Conservation (phyloP, 192 early-diverging fungal genomes). For the Backusella macrospora region DNA sequence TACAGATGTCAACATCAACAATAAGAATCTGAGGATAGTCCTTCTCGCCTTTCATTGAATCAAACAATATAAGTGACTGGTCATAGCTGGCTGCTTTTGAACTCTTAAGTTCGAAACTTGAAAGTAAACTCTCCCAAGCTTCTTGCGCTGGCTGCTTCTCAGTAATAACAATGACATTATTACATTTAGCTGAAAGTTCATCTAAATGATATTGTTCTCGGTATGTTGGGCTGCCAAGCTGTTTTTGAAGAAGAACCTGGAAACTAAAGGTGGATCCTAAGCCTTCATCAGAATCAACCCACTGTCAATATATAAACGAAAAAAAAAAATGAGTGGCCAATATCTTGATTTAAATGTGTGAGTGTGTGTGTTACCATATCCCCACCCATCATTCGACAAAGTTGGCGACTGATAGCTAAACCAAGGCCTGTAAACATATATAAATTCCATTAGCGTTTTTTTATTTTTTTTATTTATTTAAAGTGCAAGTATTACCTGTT, state of each 20-base stretch:
- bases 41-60: background rate
- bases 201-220: conserved; percentile 15
- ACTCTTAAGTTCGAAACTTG: conserved; percentile 8
- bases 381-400: conserved; percentile 64
- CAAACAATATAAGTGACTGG: background rate
- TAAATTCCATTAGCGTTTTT: background rate
- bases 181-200: conserved; percentile 4
- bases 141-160: background rate
- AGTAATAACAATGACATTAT: background rate
- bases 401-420: conserved; percentile 60
- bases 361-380: conserved; percentile 41
- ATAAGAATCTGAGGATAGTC: background rate
- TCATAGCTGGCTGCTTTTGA: background rate
- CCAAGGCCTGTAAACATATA: conserved; percentile 50
- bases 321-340: background rate
- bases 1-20: conserved; percentile 22
- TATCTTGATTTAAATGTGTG: background rate
- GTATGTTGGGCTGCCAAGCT: conserved; percentile 19
- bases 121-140: background rate
- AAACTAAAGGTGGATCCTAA: conserved; percentile 79
- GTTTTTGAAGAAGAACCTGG: conserved; percentile 16
- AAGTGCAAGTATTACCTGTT: conserved; percentile 43
- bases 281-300: conserved; percentile 57
- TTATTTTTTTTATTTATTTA: background rate
- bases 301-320: conserved; percentile 1